These are phyloP conservation scores for Talaromyces wortmannii DNA, from an alignment of 495 filamentous ascomycete genomes.

Conservation along the genomic window DNA sequence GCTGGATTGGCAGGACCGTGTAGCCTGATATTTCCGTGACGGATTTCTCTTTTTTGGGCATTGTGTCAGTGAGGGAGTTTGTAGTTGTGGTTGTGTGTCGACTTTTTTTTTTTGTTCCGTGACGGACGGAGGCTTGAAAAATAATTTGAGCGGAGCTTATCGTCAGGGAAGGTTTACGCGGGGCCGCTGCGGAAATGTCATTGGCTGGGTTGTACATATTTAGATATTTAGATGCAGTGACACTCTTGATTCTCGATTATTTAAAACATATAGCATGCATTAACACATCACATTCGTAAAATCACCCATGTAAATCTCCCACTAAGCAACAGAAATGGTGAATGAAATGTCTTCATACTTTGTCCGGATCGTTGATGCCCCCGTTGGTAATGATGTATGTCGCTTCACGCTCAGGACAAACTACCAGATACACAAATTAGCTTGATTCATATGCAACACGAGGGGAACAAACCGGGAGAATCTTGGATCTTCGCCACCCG, in stretches of 20 bases:
- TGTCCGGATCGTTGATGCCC: slow-evolving; percentile 70
- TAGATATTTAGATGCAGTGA: too few relatives aligned
- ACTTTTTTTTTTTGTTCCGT: too few relatives aligned
- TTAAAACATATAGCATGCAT: too few relatives aligned
- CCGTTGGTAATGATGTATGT: slow-evolving; percentile 75
- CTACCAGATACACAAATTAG: slow-evolving; percentile 16
- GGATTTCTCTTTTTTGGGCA: slow-evolving; percentile 26
- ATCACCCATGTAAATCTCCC: too few relatives aligned
- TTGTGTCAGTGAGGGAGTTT: slow-evolving; percentile 10
- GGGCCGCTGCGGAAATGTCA: too few relatives aligned
- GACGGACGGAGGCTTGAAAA: too few relatives aligned
- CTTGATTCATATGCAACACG: neutral
- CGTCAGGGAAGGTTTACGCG: too few relatives aligned
- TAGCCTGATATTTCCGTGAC: slow-evolving; percentile 37
- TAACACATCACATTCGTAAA: too few relatives aligned
- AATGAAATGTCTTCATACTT: slow-evolving; percentile 20
- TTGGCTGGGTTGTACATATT: too few relatives aligned
- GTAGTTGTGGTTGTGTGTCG: neutral
- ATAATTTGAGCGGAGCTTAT: too few relatives aligned
- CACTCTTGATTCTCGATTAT: too few relatives aligned
- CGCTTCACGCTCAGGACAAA: slow-evolving; percentile 71
- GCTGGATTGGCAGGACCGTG: slow-evolving; percentile 41
- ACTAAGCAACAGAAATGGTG: too few relatives aligned
- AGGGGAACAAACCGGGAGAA: slow-evolving; percentile 51
- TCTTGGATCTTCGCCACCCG: slow-evolving; percentile 76